Base-by-base conservation (phyloP, 352 stramenopile species). In the Phytophthora boehmeriae region DNA sequence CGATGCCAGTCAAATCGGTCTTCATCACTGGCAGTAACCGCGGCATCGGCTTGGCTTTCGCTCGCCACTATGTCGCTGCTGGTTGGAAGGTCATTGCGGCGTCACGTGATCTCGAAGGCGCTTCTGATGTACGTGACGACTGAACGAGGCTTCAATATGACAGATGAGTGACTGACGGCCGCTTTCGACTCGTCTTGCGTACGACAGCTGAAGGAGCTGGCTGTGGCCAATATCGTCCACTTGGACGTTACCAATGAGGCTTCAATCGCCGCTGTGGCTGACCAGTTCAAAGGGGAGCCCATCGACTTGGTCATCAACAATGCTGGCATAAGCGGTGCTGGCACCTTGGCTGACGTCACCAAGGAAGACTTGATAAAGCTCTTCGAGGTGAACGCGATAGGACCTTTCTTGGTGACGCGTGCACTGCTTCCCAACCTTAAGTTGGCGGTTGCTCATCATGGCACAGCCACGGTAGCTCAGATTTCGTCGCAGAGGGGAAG, bases 271-370 rank as follows among this genome's bases (percentile, higher is more conserved):
- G 60, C 59, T 14, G 78, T 69, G 4, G 73, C 71, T 13, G 64
- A 75, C 49, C 27, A 57, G 25, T 60, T 88, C n/a, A 57, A 83
- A 32, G 61, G 52, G 22, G 76, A 79, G 39, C 58, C 69, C 10
- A 80, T 91, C 53, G 78, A 89, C 42, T 30, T 89, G 32, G 44
- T 90, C 4, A 73, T 88, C 49, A 88, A 92, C 63, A 90, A 90
- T 45, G 83, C 80, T 10, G 78, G 76, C 25, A 75, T 82, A n/a
- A 62, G 80, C 45, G 55, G 59, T 34, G 52, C 47, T 34, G 63
- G 71, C 45, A 68, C 58, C 27, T 56, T 88, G 13, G 52, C 57
- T 17, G 72, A 70, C 19, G 62, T 69, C 19, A 79, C 77, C 45
- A 85, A 84, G 59, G 61, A 68, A 9, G 63, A 86, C 25, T 38